Evolutionary conservation across 2,329 filamentous ascomycete genomes (phyloP).

Genomic region (Sordariomycetes sp.): DNA sequence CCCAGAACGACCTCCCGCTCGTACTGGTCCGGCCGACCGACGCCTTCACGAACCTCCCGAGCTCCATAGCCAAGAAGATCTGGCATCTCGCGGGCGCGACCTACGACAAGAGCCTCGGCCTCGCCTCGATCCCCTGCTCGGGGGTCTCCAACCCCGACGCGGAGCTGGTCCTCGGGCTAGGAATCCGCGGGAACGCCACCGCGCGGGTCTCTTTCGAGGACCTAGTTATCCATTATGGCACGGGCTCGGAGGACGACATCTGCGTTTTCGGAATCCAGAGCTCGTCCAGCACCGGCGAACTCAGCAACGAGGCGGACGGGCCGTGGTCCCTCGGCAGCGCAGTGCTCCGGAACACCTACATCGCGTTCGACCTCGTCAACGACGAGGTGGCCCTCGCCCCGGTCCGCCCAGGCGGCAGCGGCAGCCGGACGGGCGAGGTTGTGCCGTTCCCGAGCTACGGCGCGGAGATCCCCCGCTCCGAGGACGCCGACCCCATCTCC

Average conservation of each 20-base stretch:
- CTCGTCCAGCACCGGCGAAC: slow-evolving; percentile 23
- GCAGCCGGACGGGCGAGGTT: slow-evolving; percentile 15
- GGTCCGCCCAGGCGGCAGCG: slow-evolving; percentile 47
- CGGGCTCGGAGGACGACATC: slow-evolving; percentile 27
- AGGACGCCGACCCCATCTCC: background rate
- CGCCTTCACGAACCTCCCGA: slow-evolving; percentile 58
- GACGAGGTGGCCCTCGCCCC: slow-evolving; percentile 62
- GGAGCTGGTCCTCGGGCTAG: slow-evolving; percentile 36
- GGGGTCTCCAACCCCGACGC: slow-evolving; percentile 37
- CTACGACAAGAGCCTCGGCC: slow-evolving; percentile 18
- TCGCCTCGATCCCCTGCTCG: slow-evolving; percentile 39
- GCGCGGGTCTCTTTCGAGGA: slow-evolving; percentile 45
- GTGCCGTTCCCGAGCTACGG: background rate
- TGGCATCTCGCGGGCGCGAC: slow-evolving; percentile 44
- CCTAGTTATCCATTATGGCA: slow-evolving; percentile 34
- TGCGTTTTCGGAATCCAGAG: slow-evolving; percentile 50
- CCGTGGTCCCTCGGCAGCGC: slow-evolving; percentile 42
- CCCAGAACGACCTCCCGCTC: slow-evolving; percentile 30
- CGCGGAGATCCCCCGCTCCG: background rate
- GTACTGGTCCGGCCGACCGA: slow-evolving; percentile 66
- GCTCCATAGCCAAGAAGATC: slow-evolving; percentile 41
- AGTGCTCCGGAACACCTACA: slow-evolving; percentile 55
- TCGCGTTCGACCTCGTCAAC: slow-evolving; percentile 64
- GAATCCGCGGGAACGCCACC: slow-evolving; percentile 30
- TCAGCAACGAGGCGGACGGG: background rate